Evolutionary conservation across 2,329 filamentous ascomycete species (phyloP), one percentile per base, ranked within the genome.

Genomic region (Fusarium denticulatum): DNA sequence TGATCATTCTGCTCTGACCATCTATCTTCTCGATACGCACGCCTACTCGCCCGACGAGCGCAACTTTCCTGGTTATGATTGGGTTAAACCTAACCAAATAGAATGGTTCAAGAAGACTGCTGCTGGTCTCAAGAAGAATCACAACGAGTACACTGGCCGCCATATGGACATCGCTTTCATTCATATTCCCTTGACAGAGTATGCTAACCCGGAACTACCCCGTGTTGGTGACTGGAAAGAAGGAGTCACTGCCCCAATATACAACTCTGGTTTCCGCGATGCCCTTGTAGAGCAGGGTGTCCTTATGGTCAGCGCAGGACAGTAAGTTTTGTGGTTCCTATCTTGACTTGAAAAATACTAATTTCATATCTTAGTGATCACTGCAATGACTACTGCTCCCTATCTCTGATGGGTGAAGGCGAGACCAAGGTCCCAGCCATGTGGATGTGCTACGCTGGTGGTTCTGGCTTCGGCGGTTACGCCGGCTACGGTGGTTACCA

Each of bases 381-480:
- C 80, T 96, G 93, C 74, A 99, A 99, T 80, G 96, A 99, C 79
- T 98, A 98, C 82, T 99, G 96, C 82, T 91, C 93, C 72, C 87
- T 98, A 14, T 91, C 88, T 3, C 82, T 79, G 24, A 60, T 81
- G 42, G 80, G 79, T 28, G 79, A 85, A 7, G 77, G 68, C 20
- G 83, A 88, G 45, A 82, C 86, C 28, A 82, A 86, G n/a, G 87
- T 87, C 55, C 91, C 93, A 1, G 89, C 92, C 36, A 85, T 98
- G 6, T 99, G 96, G 96, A 97, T 99, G 95, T 99, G 96, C 85
- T 98, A 98, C 82, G 96, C 92, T 14, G 96, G 96, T 37, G 96
- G 93, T 32, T 90, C 91, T 34, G 96, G 96, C 3, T 97, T 99
- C 77, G 96, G 96, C 62, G 96, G 96, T 0, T 99, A 99, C 80